Evolutionary conservation across 78 protist genomes (phyloP), one percentile per base, ranked within the genome.

Genomic region (Salpingoeca rosetta): DNA sequence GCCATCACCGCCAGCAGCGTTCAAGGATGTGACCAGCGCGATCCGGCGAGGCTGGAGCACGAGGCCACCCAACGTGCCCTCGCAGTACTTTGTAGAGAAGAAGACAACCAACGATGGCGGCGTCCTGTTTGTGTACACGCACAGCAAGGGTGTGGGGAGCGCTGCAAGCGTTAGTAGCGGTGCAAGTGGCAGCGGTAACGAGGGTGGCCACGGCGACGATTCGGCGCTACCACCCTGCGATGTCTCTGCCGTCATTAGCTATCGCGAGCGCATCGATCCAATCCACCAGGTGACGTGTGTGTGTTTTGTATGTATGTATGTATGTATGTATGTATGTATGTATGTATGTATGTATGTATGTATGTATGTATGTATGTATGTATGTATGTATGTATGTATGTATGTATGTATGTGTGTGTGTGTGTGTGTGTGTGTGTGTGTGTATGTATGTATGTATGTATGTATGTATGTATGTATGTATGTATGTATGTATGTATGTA

Each of bases 341-440:
- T 78, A 38, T 78, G 28, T 78, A 38, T 78, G 25, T 38, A 38
- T 78, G 28, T 78, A 38, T 78, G 28, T 78, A 78, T 78, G 28
- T 38, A 39, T 25, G 44, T 31, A 38, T n/a, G 28, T 78, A 78
- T 78, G 28, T 78, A 78, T 78, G 28, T 78, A 78, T 78, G 28
- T 78, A 78, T 78, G 28, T 78, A 78, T 78, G 25, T 78, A 78
- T 78, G 25, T 78, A 78, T 78, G 25, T 78, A 78, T 78, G 25
- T 78, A 78, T 78, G 25, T 78, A 78, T 78, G 28, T n/a, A 39
- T n/a, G n/a, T n/a, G n/a, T n/a, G n/a, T n/a, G n/a, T n/a, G n/a
- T n/a, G n/a, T n/a, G n/a, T n/a, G n/a, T n/a, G n/a, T n/a, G n/a
- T n/a, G n/a, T n/a, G n/a, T n/a, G n/a, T n/a, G n/a, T n/a, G n/a